A percentile compares a stretch with the other conserved stretches of the same genome.
Evolutionary conservation across 1,284 basidiomycete genomes (phyloP).

Genomic region (Melampsora larici-populina): DNA sequence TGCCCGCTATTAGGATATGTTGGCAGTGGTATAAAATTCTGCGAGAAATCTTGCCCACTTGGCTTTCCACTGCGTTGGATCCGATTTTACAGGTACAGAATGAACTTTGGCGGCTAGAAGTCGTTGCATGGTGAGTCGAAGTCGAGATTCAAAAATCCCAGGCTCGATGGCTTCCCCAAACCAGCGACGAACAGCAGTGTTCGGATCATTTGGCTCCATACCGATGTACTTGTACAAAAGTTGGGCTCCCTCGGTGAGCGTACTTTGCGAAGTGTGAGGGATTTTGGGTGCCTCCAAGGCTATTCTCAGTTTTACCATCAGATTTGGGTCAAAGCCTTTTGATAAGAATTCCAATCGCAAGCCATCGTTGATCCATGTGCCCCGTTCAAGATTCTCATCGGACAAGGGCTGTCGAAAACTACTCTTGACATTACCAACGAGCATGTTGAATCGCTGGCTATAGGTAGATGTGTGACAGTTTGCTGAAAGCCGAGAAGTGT

Average conservation of each 20-base stretch:
- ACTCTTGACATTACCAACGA: neutral
- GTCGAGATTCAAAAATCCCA: neutral
- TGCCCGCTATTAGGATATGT: too few relatives aligned
- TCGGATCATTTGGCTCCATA: neutral
- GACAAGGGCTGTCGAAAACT: neutral
- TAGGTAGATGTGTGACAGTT: neutral
- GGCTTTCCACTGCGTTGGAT: too few relatives aligned
- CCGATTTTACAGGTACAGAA: too few relatives aligned
- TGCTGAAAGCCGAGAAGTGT: neutral
- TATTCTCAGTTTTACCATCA: neutral
- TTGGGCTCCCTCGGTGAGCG: neutral
- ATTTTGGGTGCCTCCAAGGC: neutral
- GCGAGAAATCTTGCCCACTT: too few relatives aligned
- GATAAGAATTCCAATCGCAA: neutral
- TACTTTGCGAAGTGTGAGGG: neutral
- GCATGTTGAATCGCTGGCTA: neutral
- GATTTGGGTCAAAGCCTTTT: neutral
- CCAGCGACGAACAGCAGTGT: neutral
- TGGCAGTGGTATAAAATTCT: too few relatives aligned
- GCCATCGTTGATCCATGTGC: neutral
- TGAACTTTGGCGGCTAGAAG: neutral
- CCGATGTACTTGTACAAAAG: neutral
- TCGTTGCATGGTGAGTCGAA: slow-evolving; percentile 6
- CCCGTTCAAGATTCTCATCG: neutral
- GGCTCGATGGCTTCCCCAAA: neutral